Base-by-base conservation (phyloP, 768 basidiomycete genomes). In the Lactarius sanguifluus region DNA sequence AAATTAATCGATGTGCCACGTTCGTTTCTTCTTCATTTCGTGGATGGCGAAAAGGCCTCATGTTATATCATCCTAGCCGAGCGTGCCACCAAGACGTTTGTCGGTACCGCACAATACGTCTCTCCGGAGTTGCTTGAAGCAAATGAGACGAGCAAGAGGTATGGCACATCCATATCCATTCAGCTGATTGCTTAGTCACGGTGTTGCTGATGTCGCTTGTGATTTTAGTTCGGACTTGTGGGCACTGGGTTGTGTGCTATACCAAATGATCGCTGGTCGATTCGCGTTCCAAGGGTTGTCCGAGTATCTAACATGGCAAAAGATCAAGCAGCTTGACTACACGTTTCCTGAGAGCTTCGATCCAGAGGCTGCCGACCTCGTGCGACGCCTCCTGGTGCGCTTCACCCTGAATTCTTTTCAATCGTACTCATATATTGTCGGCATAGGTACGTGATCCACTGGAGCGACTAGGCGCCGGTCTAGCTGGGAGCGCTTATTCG, bases 221-320 rank as follows among this genome's bases (percentile, higher is more conserved):
- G 28, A 55, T 63, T 50, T 10, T 65, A 96, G 94, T 68, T 92
- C 96, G 47, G 97, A 98, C 76, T 82, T 94, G 12, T 99, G 96
- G 96, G 92, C 95, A 5, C 82, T 97, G 30, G 97, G 95, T 2
- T 98, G 96, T 77, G 89, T 98, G 54, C 77, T 98, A 25, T 98
- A 86, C 77, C 96, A 98, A 76, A 89, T 98, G 82, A 87, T 98
- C 60, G 86, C 90, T 15, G 96, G 96, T 45, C 86, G 85, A 50
- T 96, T 96, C 70, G 92, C 95, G 2, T 99, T 99, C 80, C 86
- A 91, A 69, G 95, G 90, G 5, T 81, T 88, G 7, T 94, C 95
- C 0, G 94, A 98, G 66, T 98, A 96, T 73, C 85, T 97, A 66
- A 97, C 91, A 38, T 96, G 94, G 85, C 90, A 97, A 74, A 94